Evolutionary conservation across 345 rosid species (phyloP), one percentile per base, ranked within the genome.

Genomic region (Isatis tinctoria): DNA sequence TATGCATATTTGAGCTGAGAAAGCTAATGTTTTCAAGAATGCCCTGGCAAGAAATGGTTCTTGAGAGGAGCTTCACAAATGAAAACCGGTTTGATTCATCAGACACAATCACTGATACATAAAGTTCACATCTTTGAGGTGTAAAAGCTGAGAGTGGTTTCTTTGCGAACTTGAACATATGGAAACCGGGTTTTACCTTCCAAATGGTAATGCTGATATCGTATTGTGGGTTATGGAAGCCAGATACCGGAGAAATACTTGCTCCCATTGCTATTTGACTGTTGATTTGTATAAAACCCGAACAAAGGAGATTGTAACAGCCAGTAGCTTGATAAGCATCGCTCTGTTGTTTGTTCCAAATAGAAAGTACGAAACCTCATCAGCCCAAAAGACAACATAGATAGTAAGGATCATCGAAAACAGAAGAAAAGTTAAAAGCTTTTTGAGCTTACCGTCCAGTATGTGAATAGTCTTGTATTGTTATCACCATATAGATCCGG

Each of bases 311-410:
- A 79, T 88, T 88, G 73, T 88, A 88, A 88, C 94, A 88, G 16
- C 94, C 94, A 9, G 94, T 87, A 67, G 91, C 91, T 84, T 85
- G 89, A 70, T 88, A 88, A 18, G 94, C 89, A 84, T 87, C 91
- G 16, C 87, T 83, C 89, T 87, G 82, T 79, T 56, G 63, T 63
- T 45, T 10, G 36, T 35, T 43, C 65, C 30, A 22, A 27, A 32
- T 3, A 60, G 26, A 61, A 60, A 62, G 6, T 53, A 17, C 11
- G 13, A 57, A 33, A 58, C 63, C 18, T 30, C 9, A 9, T n/a
- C 27, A 60, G 45, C 18, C 16, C 64, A 68, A 37, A 14, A 40
- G 17, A 24, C 9, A 60, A 26, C 0, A 24, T 1, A 20, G 7
- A 79, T 10, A 24, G 13, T 7, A 41, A 32, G 4, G n/a, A 33